These are phyloP conservation scores for Circinella umbellata DNA, from an alignment of 371 early-diverging fungal species.

Conservation along the genomic window DNA sequence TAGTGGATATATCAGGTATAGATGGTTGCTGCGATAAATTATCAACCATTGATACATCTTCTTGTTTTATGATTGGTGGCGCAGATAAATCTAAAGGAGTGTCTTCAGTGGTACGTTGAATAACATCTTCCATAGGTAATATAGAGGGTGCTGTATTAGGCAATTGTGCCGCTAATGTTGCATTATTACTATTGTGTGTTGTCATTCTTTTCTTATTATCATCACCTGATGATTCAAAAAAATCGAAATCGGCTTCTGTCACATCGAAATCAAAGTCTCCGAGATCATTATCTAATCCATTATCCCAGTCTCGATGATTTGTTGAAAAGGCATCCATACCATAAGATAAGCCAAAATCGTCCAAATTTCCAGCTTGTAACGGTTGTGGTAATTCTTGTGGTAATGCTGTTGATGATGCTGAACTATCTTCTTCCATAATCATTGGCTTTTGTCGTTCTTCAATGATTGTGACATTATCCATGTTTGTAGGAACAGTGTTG, in stretches of 20 bases:
- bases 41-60: not conserved
- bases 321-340: not conserved
- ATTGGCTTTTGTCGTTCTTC: not conserved
- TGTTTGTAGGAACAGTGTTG: not conserved
- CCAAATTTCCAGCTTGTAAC: conserved; percentile 1
- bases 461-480: too few species aligned
- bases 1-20: not conserved
- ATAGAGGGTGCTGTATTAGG: not conserved
- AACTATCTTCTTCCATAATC: not conserved
- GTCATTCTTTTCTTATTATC: not conserved
- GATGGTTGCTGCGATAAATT: not conserved
- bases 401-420: not conserved
- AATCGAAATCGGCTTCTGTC: conserved; percentile 55
- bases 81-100: not conserved
- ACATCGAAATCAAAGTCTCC: conserved; percentile 51
- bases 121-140: not conserved
- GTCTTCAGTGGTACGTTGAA: not conserved
- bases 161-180: not conserved
- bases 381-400: not conserved
- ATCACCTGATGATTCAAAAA: conserved; percentile 30
- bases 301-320: conserved; percentile 28
- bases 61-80: not conserved
- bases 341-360: conserved; percentile 9
- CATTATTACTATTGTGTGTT: not conserved
- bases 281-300: conserved; percentile 38